Percentiles rank a stretch among this genome's conserved stretches.
phyloP scores from a whole-genome alignment of 345 rosid species.

The Iberis pinnata region DNA sequence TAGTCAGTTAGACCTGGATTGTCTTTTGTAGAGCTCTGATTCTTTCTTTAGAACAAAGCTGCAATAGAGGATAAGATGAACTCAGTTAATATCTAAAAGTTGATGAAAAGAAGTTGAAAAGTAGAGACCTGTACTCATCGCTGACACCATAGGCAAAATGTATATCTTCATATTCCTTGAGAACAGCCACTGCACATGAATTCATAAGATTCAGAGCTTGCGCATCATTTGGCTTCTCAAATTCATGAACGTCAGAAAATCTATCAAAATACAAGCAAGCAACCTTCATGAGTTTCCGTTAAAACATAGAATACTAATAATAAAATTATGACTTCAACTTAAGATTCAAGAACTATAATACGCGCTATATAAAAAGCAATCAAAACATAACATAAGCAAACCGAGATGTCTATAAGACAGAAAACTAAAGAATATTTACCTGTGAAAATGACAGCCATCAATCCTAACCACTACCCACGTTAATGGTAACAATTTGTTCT shows the following conservation, averaged over 20 bases:
- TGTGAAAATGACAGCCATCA: conserved; percentile 97
- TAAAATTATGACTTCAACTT: not conserved
- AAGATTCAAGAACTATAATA: conserved; percentile 12
- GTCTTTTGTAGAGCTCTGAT: conserved; percentile 54
- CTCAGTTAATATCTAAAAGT: conserved; percentile 4
- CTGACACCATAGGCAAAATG: conserved; percentile 65
- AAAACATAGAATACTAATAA: too few species aligned
- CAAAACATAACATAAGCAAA: not conserved
- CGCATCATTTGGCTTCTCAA: conserved; percentile 83
- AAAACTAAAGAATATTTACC: conserved; percentile 36
- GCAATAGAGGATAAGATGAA: conserved; percentile 26
- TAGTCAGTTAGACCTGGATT: conserved; percentile 42
- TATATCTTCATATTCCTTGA: conserved; percentile 57
- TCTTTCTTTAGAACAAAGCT: conserved; percentile 63
- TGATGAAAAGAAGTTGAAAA: conserved; percentile 13
- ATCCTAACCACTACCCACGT: conserved; percentile 81
- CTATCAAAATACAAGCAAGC: conserved; percentile 42
- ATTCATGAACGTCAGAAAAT: conserved; percentile 73
- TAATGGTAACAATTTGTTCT: conserved; percentile 65
- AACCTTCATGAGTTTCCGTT: conserved; percentile 27
- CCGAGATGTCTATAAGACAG: not conserved
- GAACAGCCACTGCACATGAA: conserved; percentile 67
- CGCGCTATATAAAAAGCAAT: not conserved
- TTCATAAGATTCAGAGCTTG: conserved; percentile 85
- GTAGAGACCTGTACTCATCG: conserved; percentile 72